phyloP scores from a whole-genome alignment of 2,329 filamentous ascomycete genomes.

The Hypoxylon sp. region DNA sequence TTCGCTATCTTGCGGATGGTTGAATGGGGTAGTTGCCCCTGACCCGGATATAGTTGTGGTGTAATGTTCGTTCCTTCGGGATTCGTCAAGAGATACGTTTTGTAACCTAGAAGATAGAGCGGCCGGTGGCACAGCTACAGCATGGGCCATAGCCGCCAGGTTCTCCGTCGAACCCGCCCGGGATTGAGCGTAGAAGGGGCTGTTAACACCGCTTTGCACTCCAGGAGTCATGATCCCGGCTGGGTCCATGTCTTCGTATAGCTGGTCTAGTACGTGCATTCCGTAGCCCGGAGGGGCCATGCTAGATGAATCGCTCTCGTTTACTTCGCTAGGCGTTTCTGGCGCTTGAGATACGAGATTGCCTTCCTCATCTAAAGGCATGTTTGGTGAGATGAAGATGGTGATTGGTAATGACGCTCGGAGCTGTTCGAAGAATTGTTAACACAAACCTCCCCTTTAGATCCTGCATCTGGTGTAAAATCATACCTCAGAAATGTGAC shows the following conservation, averaged over 20 bases:
- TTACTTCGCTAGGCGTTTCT: slow-evolving; percentile 58
- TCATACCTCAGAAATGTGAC: slow-evolving; percentile 87
- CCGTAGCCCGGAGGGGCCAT: slow-evolving; percentile 94
- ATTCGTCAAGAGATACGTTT: slow-evolving; percentile 70
- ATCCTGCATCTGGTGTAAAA: slow-evolving; percentile 5
- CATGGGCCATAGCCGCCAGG: slow-evolving; percentile 70
- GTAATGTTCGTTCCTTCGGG: slow-evolving; percentile 62
- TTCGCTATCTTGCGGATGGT: slow-evolving; percentile 54
- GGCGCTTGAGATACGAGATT: slow-evolving; percentile 76
- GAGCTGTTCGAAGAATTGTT: slow-evolving; percentile 63
- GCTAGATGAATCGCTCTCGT: slow-evolving; percentile 67
- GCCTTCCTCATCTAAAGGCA: slow-evolving; percentile 89
- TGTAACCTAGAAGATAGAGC: slow-evolving; percentile 76
- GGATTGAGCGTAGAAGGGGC: slow-evolving; percentile 79
- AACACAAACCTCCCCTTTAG: slow-evolving; percentile 32
- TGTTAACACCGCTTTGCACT: slow-evolving; percentile 79
- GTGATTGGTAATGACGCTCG: slow-evolving; percentile 91
- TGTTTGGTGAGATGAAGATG: slow-evolving; percentile 95
- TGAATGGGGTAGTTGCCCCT: slow-evolving; percentile 59
- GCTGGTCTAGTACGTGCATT: slow-evolving; percentile 87
- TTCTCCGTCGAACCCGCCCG: slow-evolving; percentile 86
- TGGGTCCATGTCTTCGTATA: slow-evolving; percentile 89
- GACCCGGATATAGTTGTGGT: slow-evolving; percentile 60
- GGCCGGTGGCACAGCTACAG: slow-evolving; percentile 62
- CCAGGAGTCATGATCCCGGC: slow-evolving; percentile 79